Percentiles rank a stretch among this genome's conserved stretches.
Conservation (phyloP, 257 asterid genomes). For the Pogostemon cablin region DNA sequence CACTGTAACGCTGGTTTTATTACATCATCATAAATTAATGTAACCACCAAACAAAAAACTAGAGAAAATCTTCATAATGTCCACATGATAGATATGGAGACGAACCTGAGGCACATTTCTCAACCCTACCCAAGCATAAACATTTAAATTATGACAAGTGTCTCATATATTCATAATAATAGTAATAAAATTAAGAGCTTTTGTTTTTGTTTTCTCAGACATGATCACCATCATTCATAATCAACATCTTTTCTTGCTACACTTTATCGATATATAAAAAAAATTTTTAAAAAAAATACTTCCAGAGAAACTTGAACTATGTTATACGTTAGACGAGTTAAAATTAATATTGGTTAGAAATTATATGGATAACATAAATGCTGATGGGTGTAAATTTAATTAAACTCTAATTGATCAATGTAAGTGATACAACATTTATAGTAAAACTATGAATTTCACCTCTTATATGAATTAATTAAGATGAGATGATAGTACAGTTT, state of each 20-base stretch:
- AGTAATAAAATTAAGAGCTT: too few species aligned
- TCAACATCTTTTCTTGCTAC: neutral
- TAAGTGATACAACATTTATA: too few species aligned
- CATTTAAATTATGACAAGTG: conserved; percentile 18
- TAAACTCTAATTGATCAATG: too few species aligned
- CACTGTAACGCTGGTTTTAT: conserved; percentile 13
- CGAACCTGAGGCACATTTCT: conserved; percentile 17
- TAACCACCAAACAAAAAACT: conserved; percentile 13
- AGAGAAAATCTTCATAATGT: conserved; percentile 15
- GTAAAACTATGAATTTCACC: too few species aligned
- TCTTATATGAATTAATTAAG: too few species aligned
- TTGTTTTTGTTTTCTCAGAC: neutral
- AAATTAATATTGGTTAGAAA: too few species aligned
- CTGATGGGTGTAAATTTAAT: too few species aligned
- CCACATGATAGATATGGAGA: conserved; percentile 23
- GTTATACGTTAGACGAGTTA: too few species aligned
- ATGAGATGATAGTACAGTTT: too few species aligned
- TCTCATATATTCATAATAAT: neutral
- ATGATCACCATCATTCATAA: conserved; percentile 5
- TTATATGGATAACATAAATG: too few species aligned
- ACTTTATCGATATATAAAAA: neutral
- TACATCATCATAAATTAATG: conserved; percentile 24
- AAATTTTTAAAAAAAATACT: neutral
- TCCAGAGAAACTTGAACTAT: too few species aligned
- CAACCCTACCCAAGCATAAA: conserved; percentile 25